Conservation (phyloP, 2,329 filamentous ascomycete genomes). For the Lasiodiplodia gonubiensis region DNA sequence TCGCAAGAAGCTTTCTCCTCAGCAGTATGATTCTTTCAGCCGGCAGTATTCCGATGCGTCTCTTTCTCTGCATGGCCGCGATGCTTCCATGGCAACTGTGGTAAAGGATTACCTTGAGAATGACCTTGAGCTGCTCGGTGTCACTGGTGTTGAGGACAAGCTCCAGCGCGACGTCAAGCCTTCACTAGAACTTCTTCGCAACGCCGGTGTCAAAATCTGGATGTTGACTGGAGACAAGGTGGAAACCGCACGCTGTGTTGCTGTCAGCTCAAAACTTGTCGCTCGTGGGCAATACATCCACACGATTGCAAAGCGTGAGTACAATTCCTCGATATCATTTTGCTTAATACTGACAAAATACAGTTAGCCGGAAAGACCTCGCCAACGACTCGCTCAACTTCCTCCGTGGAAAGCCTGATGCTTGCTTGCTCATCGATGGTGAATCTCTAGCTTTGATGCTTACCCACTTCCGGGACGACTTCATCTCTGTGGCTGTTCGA, state of each 20-base stretch:
- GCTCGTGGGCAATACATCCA: constrained; percentile 94
- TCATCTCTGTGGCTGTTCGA: constrained; percentile 85
- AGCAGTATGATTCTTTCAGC: constrained; percentile 83
- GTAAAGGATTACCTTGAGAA: constrained; percentile 82
- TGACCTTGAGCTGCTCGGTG: constrained; percentile 90
- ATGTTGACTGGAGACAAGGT: constrained; percentile 99
- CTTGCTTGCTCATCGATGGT: constrained; percentile 92
- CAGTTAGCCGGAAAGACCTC: constrained; percentile 77
- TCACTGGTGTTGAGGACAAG: constrained; percentile 97
- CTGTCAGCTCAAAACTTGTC: constrained; percentile 92
- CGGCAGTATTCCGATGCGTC: constrained; percentile 78
- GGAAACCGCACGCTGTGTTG: constrained; percentile 94
- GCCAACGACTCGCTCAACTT: constrained; percentile 90
- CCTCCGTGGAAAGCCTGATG: constrained; percentile 80
- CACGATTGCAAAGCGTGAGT: constrained; percentile 74
- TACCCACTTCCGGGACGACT: constrained; percentile 79
- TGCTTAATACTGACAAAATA: constrained; percentile 30
- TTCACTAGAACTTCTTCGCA: constrained; percentile 90
- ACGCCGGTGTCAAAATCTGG: constrained; percentile 99
- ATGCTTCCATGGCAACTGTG: constrained; percentile 79
- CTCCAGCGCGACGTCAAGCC: constrained; percentile 95
- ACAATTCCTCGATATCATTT: background rate
- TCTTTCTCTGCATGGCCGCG: constrained; percentile 77
- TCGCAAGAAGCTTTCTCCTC: constrained; percentile 79
- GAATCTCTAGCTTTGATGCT: constrained; percentile 87